A percentile compares a stretch with the other conserved stretches of the same genome.
Evolutionary conservation across 2,329 filamentous ascomycete genomes (phyloP).

Genomic region (Geosmithia flava): DNA sequence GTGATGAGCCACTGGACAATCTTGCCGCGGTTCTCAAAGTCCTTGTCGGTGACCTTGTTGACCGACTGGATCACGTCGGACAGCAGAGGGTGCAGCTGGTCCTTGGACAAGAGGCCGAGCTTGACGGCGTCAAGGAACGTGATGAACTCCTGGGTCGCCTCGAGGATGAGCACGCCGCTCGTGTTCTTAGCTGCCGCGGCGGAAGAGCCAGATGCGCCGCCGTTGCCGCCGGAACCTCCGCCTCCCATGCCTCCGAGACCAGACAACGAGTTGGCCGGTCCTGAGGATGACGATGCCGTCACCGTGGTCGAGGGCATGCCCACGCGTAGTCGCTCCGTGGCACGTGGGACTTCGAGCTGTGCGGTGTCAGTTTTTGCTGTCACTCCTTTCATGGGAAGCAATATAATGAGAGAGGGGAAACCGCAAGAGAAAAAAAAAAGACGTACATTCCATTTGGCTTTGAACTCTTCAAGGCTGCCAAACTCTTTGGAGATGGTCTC

Average conservation of each 20-base stretch:
- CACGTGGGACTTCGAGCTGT: slow-evolving; percentile 86
- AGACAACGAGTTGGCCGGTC: not conserved
- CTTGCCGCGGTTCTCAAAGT: slow-evolving; percentile 92
- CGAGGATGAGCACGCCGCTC: slow-evolving; percentile 60
- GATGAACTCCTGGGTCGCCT: slow-evolving; percentile 96
- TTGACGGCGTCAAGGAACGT: slow-evolving; percentile 93
- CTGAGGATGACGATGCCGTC: slow-evolving; percentile 36
- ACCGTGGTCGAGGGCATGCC: slow-evolving; percentile 81
- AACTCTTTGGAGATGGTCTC: slow-evolving; percentile 86
- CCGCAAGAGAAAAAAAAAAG: not conserved
- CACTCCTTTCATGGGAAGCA: too few species aligned
- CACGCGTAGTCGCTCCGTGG: slow-evolving; percentile 82
- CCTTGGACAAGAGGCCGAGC: slow-evolving; percentile 84
- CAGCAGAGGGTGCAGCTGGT: slow-evolving; percentile 87
- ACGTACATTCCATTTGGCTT: slow-evolving; percentile 79
- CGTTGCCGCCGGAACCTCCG: too few species aligned
- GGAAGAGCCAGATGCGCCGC: too few species aligned
- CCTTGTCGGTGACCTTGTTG: slow-evolving; percentile 89
- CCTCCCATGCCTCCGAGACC: not conserved
- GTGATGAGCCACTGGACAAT: slow-evolving; percentile 98
- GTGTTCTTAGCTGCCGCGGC: slow-evolving; percentile 27
- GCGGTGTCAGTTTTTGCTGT: not conserved
- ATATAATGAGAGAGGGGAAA: not conserved
- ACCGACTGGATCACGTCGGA: slow-evolving; percentile 95
- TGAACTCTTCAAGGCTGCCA: slow-evolving; percentile 80